Percentiles rank a stretch among this genome's conserved stretches.
These are phyloP conservation scores for Madurella fahalii DNA, from an alignment of 2,329 filamentous ascomycete genomes.

Conservation along the genomic window DNA sequence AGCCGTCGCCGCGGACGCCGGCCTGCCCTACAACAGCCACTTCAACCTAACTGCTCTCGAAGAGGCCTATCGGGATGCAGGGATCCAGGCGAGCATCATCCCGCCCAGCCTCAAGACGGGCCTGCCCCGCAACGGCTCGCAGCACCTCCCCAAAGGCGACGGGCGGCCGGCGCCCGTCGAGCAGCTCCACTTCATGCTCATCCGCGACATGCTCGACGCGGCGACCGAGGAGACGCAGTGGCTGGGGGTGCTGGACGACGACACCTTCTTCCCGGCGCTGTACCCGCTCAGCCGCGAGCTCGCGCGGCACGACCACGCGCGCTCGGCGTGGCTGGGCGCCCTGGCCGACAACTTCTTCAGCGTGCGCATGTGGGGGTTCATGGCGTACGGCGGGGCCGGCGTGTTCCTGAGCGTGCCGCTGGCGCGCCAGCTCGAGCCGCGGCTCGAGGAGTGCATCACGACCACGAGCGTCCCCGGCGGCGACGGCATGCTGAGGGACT, in stretches of 20 bases:
- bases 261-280: conserved; percentile 59
- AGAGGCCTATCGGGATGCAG: conserved; percentile 28
- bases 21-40: background rate
- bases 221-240: conserved; percentile 45
- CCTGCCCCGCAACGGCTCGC: conserved; percentile 5
- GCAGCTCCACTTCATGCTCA: conserved; percentile 54
- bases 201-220: conserved; percentile 46
- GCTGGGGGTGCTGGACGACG: conserved; percentile 57
- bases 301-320: conserved; percentile 43
- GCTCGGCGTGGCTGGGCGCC: conserved; percentile 51
- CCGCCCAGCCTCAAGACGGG: conserved; percentile 28
- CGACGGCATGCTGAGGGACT: conserved; percentile 54
- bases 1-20: conserved; percentile 45
- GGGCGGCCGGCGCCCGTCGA: conserved; percentile 38
- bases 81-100: conserved; percentile 29
- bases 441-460: conserved; percentile 48
- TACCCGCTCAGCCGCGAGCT: conserved; percentile 47
- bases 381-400: conserved; percentile 59
- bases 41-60: conserved; percentile 29
- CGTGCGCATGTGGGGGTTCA: conserved; percentile 50
- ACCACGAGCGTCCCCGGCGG: conserved; percentile 45
- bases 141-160: conserved; percentile 19
- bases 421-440: conserved; percentile 42
- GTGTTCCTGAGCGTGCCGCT: conserved; percentile 55
- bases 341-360: conserved; percentile 54